Conservation (phyloP, 768 basidiomycete genomes). For the Piloderma croceum region DNA sequence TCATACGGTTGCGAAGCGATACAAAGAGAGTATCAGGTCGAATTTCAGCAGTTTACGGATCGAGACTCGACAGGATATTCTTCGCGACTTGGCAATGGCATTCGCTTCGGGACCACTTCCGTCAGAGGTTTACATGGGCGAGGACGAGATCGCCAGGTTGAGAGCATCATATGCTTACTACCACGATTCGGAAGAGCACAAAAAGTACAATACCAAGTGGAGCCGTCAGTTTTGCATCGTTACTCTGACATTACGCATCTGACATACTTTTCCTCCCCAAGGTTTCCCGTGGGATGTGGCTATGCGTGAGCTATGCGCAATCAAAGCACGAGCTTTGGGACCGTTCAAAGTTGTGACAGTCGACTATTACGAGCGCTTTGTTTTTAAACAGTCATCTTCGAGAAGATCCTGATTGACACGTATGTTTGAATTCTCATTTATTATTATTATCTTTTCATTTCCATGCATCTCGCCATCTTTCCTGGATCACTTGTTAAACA, state of each 20-base stretch:
- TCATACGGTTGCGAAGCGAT: slow-evolving; percentile 6
- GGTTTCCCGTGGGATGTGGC: slow-evolving; percentile 36
- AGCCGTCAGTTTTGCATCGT: no score
- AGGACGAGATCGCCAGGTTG: slow-evolving; percentile 18
- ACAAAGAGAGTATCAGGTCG: slow-evolving; percentile 6
- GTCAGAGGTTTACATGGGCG: slow-evolving; percentile 8
- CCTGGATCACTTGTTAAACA: no score
- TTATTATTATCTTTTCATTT: no score
- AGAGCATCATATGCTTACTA: slow-evolving; percentile 36
- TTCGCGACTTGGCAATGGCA: slow-evolving; percentile 24
- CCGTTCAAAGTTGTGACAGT: slow-evolving; percentile 5
- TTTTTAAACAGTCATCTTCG: no score
- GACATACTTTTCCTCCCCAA: no score
- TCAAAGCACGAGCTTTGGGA: slow-evolving; percentile 23
- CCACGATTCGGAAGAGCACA: slow-evolving; percentile 13
- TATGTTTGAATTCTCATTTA: no score
- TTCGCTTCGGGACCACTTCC: slow-evolving; percentile 20
- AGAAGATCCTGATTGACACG: no score
- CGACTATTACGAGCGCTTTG: no score
- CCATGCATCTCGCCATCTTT: no score
- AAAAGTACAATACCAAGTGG: slow-evolving; percentile 10
- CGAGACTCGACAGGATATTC: slow-evolving; percentile 30
- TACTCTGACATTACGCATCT: no score
- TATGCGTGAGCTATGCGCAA: slow-evolving; percentile 29
- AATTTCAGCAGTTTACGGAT: slow-evolving; percentile 26